phyloP scores from a whole-genome alignment of 2,329 filamentous ascomycete genomes.

The Monosporascus sp. region DNA sequence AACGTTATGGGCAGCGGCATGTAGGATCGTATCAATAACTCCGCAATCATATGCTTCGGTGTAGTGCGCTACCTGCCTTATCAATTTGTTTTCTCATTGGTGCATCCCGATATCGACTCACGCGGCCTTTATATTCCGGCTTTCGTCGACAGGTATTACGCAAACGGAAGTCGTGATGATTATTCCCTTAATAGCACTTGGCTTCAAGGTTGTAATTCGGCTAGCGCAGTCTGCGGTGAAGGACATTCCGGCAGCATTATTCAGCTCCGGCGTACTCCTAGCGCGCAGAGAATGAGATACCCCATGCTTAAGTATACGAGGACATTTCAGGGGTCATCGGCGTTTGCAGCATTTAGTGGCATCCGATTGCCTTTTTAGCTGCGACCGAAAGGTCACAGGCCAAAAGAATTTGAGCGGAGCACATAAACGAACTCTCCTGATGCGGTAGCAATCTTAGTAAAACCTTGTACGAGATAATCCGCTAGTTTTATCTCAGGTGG shows the following conservation, averaged over 20 bases:
- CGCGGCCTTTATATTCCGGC: slow-evolving; percentile 63
- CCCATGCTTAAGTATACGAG: slow-evolving; percentile 44
- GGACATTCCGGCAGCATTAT: slow-evolving; percentile 58
- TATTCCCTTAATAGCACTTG: neutral
- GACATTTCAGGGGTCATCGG: slow-evolving; percentile 45
- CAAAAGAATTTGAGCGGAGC: slow-evolving; percentile 4
- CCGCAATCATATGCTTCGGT: slow-evolving; percentile 48
- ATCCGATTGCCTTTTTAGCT: slow-evolving; percentile 47
- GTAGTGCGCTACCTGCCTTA: slow-evolving; percentile 32
- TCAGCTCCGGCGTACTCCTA: slow-evolving; percentile 40
- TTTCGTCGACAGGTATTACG: slow-evolving; percentile 30
- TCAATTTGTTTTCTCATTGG: slow-evolving; percentile 50
- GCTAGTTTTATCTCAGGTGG: too few relatives aligned
- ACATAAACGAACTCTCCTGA: neutral
- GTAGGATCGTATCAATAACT: slow-evolving; percentile 61
- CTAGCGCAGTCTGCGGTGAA: slow-evolving; percentile 55
- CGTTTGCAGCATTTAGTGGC: slow-evolving; percentile 37
- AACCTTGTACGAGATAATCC: too few relatives aligned
- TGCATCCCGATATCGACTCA: slow-evolving; percentile 49
- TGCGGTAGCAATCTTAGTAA: too few relatives aligned
- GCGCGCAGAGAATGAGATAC: slow-evolving; percentile 29
- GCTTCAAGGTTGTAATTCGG: slow-evolving; percentile 59
- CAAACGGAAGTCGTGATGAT: slow-evolving; percentile 55
- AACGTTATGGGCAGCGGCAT: slow-evolving; percentile 59
- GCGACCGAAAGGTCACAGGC: slow-evolving; percentile 45